phyloP scores from a whole-genome alignment of 352 stramenopile species.

The Pythium angustatum region DNA sequence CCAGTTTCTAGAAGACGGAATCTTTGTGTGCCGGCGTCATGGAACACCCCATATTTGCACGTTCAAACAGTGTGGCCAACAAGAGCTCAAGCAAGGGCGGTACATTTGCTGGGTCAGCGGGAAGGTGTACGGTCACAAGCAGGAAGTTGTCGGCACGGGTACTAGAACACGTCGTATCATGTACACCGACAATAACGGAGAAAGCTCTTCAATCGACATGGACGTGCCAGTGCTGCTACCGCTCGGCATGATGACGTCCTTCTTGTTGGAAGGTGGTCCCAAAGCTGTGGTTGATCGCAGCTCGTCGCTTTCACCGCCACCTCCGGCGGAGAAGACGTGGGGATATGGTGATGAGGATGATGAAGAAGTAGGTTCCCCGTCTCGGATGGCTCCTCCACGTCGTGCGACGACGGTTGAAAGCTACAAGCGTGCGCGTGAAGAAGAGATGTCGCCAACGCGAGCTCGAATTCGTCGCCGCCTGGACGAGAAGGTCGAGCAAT shows the following conservation, averaged over 20 bases:
- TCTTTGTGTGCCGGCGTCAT: slow-evolving; percentile 67
- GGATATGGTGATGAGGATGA: slow-evolving; percentile 29
- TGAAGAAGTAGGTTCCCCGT: slow-evolving; percentile 32
- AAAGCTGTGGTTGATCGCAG: slow-evolving; percentile 20
- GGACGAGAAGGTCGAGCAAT: slow-evolving; percentile 50
- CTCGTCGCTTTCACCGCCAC: slow-evolving; percentile 65
- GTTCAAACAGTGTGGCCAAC: slow-evolving; percentile 68
- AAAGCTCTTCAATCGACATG: slow-evolving; percentile 64
- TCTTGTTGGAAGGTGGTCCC: slow-evolving; percentile 53
- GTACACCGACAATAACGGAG: slow-evolving; percentile 55
- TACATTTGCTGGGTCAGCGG: slow-evolving; percentile 77
- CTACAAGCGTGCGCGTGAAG: slow-evolving; percentile 28
- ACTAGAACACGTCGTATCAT: slow-evolving; percentile 57
- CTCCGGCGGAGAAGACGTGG: slow-evolving; percentile 54
- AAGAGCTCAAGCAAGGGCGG: slow-evolving; percentile 47
- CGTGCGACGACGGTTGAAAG: slow-evolving; percentile 25
- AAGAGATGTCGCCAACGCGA: slow-evolving; percentile 50
- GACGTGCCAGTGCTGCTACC: slow-evolving; percentile 71
- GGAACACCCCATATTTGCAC: slow-evolving; percentile 75
- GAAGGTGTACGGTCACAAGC: slow-evolving; percentile 60
- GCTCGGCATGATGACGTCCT: slow-evolving; percentile 58
- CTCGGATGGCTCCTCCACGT: slow-evolving; percentile 16
- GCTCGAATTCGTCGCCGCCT: slow-evolving; percentile 60
- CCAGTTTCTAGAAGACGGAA: slow-evolving; percentile 73
- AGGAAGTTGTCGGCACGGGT: slow-evolving; percentile 61